These are phyloP conservation scores for Penicillium simplicissimum DNA, from an alignment of 495 filamentous ascomycete species.

Conservation along the genomic window DNA sequence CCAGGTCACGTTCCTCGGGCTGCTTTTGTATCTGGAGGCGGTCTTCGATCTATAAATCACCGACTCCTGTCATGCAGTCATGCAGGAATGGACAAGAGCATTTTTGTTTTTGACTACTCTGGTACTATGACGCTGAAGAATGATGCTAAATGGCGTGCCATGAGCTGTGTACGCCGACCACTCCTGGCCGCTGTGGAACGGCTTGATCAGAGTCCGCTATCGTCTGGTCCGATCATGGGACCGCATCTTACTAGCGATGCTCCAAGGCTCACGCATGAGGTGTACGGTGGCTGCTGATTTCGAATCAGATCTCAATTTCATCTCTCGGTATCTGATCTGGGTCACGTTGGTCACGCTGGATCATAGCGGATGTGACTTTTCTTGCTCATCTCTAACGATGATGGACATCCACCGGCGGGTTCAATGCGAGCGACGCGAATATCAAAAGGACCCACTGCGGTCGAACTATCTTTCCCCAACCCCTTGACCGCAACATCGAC, in stretches of 20 bases:
- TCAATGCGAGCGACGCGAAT: not conserved
- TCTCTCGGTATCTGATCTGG: not conserved
- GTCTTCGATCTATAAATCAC: not conserved
- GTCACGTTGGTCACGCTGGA: not conserved
- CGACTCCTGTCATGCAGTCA: no score
- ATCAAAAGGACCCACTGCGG: constrained; percentile 25
- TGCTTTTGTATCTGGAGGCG: not conserved
- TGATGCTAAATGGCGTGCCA: not conserved
- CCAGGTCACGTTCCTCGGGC: constrained; percentile 31
- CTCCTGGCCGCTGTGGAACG: not conserved
- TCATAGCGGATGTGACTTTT: not conserved
- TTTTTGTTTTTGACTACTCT: not conserved
- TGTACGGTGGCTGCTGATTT: not conserved
- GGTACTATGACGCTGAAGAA: not conserved
- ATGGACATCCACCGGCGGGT: not conserved
- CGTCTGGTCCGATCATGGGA: constrained; percentile 30
- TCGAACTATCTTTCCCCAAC: constrained; percentile 25
- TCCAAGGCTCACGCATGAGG: not conserved
- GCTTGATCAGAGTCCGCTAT: constrained; percentile 18
- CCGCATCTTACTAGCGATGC: not conserved
- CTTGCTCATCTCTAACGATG: not conserved
- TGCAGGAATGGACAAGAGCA: not conserved
- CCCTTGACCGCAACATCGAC: constrained; percentile 32
- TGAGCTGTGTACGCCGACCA: not conserved
- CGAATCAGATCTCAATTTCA: not conserved